Percentiles rank a stretch among this genome's conserved stretches.
Conservation (phyloP, 2,329 filamentous ascomycete genomes). For the Ilyonectria destructans region DNA sequence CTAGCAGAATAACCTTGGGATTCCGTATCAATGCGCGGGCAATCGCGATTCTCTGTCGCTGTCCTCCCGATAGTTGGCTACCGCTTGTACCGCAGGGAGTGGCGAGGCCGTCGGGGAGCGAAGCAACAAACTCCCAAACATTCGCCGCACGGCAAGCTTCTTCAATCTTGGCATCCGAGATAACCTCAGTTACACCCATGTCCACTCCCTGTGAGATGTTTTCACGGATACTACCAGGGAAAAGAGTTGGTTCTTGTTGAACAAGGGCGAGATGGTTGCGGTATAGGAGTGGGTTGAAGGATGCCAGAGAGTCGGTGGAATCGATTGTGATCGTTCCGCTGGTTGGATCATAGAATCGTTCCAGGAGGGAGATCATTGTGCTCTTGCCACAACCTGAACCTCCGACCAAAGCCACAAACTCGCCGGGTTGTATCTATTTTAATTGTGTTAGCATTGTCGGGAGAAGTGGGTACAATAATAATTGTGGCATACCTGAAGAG, state of each 20-base stretch:
- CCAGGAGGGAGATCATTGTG: constrained; percentile 68
- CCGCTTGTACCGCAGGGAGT: constrained; percentile 48
- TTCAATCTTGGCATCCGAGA: constrained; percentile 54
- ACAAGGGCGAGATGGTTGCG: constrained; percentile 67
- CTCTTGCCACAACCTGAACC: constrained; percentile 68
- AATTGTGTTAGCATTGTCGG: not conserved
- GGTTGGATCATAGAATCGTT: constrained; percentile 59
- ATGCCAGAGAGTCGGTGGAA: constrained; percentile 34
- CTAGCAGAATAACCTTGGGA: constrained; percentile 18
- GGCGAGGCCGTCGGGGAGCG: constrained; percentile 48
- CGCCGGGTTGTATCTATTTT: constrained; percentile 51
- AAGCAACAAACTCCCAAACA: constrained; percentile 61
- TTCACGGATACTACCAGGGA: constrained; percentile 84
- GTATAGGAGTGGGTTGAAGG: constrained; percentile 55
- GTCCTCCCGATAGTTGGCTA: constrained; percentile 66
- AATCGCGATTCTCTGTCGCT: constrained; percentile 71
- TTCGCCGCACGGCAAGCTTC: constrained; percentile 63
- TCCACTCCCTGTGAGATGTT: constrained; percentile 74
- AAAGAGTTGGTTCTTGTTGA: constrained; percentile 75
- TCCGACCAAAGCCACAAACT: constrained; percentile 69
- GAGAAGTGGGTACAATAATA: too few species aligned
- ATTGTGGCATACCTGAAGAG: constrained; percentile 15
- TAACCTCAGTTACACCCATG: too few species aligned
- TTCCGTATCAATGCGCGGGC: constrained; percentile 61
- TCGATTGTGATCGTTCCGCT: constrained; percentile 64